These are phyloP conservation scores for Lasiosphaeriaceae sp. DNA, from an alignment of 495 filamentous ascomycete genomes.

Conservation along the genomic window DNA sequence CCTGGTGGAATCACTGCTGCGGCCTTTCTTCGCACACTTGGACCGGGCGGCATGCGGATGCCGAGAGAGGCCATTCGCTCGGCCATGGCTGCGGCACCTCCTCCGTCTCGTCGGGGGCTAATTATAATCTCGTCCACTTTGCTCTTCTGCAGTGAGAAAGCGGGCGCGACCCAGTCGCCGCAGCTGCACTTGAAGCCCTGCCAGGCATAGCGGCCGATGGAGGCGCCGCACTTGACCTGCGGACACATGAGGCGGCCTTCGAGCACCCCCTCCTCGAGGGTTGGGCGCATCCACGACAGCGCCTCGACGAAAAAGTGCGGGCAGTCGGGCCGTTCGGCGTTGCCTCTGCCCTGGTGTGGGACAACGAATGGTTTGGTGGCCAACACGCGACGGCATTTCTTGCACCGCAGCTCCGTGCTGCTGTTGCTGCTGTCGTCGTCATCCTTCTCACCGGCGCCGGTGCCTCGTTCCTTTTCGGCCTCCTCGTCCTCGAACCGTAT, in stretches of 20 bases:
- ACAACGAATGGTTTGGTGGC: constrained; percentile 40
- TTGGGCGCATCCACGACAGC: constrained; percentile 86
- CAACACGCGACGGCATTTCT: constrained; percentile 58
- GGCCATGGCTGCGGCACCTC: constrained; percentile 11
- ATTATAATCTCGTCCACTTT: constrained; percentile 68
- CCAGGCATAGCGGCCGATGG: constrained; percentile 92
- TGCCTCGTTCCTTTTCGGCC: constrained; percentile 12
- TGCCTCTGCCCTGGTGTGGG: constrained; percentile 28
- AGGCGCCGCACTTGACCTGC: constrained; percentile 65
- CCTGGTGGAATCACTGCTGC: not conserved
- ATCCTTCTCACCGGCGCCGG: not conserved
- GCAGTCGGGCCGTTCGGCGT: constrained; percentile 44
- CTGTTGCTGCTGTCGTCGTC: constrained; percentile 4
- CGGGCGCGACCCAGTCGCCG: constrained; percentile 85
- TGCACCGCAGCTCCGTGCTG: constrained; percentile 54
- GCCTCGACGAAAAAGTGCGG: constrained; percentile 87
- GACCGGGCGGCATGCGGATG: constrained; percentile 33
- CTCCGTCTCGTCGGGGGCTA: not conserved
- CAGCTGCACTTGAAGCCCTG: constrained; percentile 92
- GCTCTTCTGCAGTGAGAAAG: constrained; percentile 75
- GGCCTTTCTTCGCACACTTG: not conserved
- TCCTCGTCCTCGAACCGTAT: constrained; percentile 83
- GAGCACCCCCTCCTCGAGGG: constrained; percentile 70
- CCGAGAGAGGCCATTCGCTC: constrained; percentile 24
- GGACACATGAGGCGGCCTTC: constrained; percentile 83